Percentiles rank a stretch among this genome's conserved stretches.
Conservation (phyloP, 208 protist species). For the Trypanosoma cruzi region DNA sequence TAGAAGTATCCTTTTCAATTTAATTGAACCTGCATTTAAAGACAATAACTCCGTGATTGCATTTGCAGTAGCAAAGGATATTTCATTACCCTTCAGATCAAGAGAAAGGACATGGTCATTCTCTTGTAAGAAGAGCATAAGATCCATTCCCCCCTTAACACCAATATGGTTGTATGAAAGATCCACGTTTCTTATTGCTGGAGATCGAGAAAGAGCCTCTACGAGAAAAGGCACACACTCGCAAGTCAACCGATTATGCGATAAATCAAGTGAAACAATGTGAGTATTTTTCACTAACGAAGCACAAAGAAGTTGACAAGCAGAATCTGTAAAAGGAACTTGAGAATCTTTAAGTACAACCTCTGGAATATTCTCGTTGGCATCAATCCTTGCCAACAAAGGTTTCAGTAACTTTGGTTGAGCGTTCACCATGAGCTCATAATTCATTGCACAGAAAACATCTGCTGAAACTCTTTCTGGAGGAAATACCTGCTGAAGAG, state of each 20-base stretch:
- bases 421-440: slow-evolving; percentile 69
- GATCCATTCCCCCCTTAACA: slow-evolving; percentile 47
- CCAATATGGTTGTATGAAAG: slow-evolving; percentile 79
- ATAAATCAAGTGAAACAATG: slow-evolving; percentile 55
- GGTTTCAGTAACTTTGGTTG: slow-evolving; percentile 64
- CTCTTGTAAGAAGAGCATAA: slow-evolving; percentile 43
- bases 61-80: slow-evolving; percentile 40
- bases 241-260: slow-evolving; percentile 69
- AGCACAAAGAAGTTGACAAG: slow-evolving; percentile 58
- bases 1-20: slow-evolving; percentile 69
- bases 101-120: slow-evolving; percentile 50
- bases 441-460: slow-evolving; percentile 34
- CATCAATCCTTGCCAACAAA: slow-evolving; percentile 51
- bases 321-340: slow-evolving; percentile 49
- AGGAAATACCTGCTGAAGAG: slow-evolving; percentile 33
- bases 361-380: slow-evolving; percentile 46
- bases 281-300: slow-evolving; percentile 48
- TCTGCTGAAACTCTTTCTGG: slow-evolving; percentile 38
- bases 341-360: slow-evolving; percentile 52
- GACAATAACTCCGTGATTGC: slow-evolving; percentile 60
- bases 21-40: slow-evolving; percentile 71
- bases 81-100: slow-evolving; percentile 51
- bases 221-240: slow-evolving; percentile 51
- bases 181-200: slow-evolving; percentile 51
- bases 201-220: slow-evolving; percentile 59